phyloP scores from a whole-genome alignment of 805 yeast genomes.

The Soucietia sequanensis region DNA sequence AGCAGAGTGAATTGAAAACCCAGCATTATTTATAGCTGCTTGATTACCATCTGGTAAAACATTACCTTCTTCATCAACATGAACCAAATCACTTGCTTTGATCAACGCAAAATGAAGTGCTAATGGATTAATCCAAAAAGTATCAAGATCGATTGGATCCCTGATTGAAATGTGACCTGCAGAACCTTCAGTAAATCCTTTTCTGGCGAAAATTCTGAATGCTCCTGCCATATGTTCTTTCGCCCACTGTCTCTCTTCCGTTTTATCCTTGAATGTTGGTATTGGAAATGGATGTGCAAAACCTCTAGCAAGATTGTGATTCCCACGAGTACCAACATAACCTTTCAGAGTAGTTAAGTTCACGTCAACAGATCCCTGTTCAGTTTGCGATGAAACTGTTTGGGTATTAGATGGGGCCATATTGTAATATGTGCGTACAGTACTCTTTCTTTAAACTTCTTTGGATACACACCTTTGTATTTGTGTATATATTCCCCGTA shows the following conservation, averaged over 20 bases:
- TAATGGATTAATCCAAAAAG: slow-evolving; percentile 89
- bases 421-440: background rate
- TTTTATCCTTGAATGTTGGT: slow-evolving; percentile 51
- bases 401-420: slow-evolving; percentile 3
- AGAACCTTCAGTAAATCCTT: slow-evolving; percentile 70
- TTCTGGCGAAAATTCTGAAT: slow-evolving; percentile 78
- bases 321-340: slow-evolving; percentile 48
- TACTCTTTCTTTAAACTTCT: no score
- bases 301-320: slow-evolving; percentile 60
- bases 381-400: slow-evolving; percentile 2
- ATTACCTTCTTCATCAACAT: slow-evolving; percentile 35
- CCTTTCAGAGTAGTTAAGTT: slow-evolving; percentile 33
- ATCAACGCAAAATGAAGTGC: slow-evolving; percentile 65
- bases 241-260: slow-evolving; percentile 52
- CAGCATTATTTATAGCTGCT: slow-evolving; percentile 40
- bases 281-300: slow-evolving; percentile 48
- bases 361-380: background rate
- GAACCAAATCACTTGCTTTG: slow-evolving; percentile 40
- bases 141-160: slow-evolving; percentile 76
- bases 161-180: slow-evolving; percentile 87
- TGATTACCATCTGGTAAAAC: slow-evolving; percentile 40
- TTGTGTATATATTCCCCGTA: no score
- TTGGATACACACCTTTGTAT: no score
- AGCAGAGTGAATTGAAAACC: slow-evolving; percentile 41
- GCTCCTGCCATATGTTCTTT: slow-evolving; percentile 82